These are phyloP conservation scores for Rhipidocladum racemiflorum DNA, from an alignment of 176 grass and related monocot species.

Conservation along the genomic window DNA sequence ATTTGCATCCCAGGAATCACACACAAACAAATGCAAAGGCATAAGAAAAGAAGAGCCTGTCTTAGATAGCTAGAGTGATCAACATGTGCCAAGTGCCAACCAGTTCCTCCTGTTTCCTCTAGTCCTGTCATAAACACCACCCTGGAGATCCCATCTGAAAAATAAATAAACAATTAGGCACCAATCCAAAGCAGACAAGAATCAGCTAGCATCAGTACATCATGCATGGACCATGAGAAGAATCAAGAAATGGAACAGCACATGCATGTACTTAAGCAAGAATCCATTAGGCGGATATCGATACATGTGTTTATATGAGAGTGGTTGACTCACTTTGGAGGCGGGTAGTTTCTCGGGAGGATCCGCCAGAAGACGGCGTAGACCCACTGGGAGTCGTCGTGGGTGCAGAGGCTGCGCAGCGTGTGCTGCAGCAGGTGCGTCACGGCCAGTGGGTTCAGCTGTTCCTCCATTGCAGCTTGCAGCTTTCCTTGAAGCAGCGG, in stretches of 20 bases:
- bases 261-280: neutral
- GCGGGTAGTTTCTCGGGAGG: constrained; percentile 73
- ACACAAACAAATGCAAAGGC: neutral
- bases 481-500: constrained; percentile 1
- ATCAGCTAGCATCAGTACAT: neutral
- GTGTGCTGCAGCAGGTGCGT: constrained; percentile 75
- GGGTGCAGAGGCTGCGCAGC: constrained; percentile 62
- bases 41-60: neutral
- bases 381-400: constrained; percentile 59
- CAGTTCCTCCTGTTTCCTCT: constrained; percentile 93
- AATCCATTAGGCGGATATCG: too few relatives aligned
- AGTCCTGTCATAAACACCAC: constrained; percentile 69
- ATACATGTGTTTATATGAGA: neutral
- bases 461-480: constrained; percentile 65
- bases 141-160: constrained; percentile 81
- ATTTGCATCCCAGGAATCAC: constrained; percentile 20
- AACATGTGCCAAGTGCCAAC: constrained; percentile 23
- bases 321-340: constrained; percentile 51
- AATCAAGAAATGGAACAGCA: neutral
- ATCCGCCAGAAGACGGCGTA: constrained; percentile 85
- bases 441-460: constrained; percentile 56
- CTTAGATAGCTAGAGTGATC: too few relatives aligned
- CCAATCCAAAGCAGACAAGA: neutral
- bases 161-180: neutral
- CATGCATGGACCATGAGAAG: neutral